phyloP scores from a whole-genome alignment of 805 yeast species.

The Wickerhamiella galacta region DNA sequence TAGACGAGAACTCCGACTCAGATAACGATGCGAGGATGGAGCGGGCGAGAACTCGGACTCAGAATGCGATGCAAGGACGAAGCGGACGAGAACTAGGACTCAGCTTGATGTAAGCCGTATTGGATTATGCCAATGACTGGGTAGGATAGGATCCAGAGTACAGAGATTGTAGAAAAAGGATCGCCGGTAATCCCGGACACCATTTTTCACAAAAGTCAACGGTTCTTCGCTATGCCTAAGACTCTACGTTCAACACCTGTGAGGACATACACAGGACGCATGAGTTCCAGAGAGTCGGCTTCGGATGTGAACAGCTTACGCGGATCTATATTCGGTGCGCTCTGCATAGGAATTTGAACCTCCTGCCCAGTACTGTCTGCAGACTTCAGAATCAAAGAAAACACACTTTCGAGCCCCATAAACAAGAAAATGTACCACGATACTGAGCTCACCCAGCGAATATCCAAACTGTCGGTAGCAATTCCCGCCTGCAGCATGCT shows the following conservation, averaged over 20 bases:
- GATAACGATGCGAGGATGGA: too few relatives aligned
- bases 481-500: slow-evolving; percentile 85
- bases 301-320: slow-evolving; percentile 49
- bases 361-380: background rate
- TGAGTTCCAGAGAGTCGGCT: slow-evolving; percentile 57
- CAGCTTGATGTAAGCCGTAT: too few relatives aligned
- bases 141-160: too few relatives aligned
- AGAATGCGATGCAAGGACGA: too few relatives aligned
- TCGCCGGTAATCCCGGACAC: too few relatives aligned
- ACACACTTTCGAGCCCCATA: slow-evolving; percentile 67
- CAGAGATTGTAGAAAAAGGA: too few relatives aligned
- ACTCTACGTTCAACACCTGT: slow-evolving; percentile 46
- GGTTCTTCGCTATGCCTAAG: too few relatives aligned
- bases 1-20: too few relatives aligned
- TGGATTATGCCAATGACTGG: too few relatives aligned
- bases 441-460: slow-evolving; percentile 79
- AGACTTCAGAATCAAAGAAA: slow-evolving; percentile 39
- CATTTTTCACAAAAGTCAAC: too few relatives aligned
- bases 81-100: too few relatives aligned
- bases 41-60: too few relatives aligned
- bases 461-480: slow-evolving; percentile 69
- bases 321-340: slow-evolving; percentile 28
- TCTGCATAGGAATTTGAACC: background rate
- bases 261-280: slow-evolving; percentile 37
- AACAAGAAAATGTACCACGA: slow-evolving; percentile 92